Evolutionary conservation across 129 eudicot species (phyloP), one percentile per base, ranked within the genome.

Genomic region (Chrysanthemum seticuspe): DNA sequence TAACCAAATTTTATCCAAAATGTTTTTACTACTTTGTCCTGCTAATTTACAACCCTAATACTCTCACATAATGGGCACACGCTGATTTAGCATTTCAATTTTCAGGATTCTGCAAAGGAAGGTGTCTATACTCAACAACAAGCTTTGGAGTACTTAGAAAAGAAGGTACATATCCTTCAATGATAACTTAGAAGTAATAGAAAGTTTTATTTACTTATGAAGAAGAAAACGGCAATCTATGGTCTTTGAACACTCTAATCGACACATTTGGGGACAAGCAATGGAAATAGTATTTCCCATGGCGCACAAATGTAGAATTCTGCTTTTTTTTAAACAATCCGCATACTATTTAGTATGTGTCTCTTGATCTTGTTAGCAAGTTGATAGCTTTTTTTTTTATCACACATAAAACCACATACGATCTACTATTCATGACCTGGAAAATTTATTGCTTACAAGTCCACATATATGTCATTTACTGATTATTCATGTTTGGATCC

Each of bases 61-160:
- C 40, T 34, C 6, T 34, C 40, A 34, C 18, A 49, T 66, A 69
- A 56, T 64, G 57, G 63, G 27, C 63, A 48, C 80, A 68, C 34
- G 56, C 15, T 64, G 36, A 19, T 60, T 36, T 62, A 68, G 45
- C 49, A 50, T 74, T 44, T 6, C 69, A 52, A 68, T 62, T 81
- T 79, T 67, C 85, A 93, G 98, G 99, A 94, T 64, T 87, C 96
- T 82, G 86, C 86, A 50, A 83, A 73, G 74, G 56, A 65, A 51
- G 77, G 74, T 44, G 82, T 94, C 62, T 81, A 82, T 72, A 94
- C 99, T 48, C 88, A 88, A 63, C 82, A 79, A 23, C 85, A 94
- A 74, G 99, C 99, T 27, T 77, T 94, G 19, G 93, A 83, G 51
- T 94, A 65, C 79, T 93, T 94, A 54, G 99, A 90, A 25, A 83